Conservation (phyloP, 176 grass and related monocot species). For the Ampelocalamus luodianensis region DNA sequence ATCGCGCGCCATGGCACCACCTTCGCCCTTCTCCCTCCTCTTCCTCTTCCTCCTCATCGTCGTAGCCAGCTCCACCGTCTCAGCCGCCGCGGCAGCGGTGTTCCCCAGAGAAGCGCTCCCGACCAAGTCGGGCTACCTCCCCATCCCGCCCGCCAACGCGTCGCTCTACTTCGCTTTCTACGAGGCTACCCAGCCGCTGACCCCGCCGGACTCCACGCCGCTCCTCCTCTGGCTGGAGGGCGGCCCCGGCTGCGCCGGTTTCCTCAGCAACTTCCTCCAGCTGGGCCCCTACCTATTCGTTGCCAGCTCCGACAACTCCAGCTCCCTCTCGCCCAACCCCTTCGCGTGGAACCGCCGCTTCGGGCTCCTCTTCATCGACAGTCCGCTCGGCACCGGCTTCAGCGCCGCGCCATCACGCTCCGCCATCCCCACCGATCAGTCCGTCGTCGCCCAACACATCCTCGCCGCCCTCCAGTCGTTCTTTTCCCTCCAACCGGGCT, state of each 20-base stretch:
- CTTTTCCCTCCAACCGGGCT: not conserved
- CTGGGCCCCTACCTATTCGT: slow-evolving; percentile 54
- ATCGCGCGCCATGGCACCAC: not conserved
- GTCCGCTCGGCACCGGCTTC: slow-evolving; percentile 62
- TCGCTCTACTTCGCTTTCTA: slow-evolving; percentile 68
- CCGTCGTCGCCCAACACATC: slow-evolving; percentile 45
- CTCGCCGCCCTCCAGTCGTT: slow-evolving; percentile 45
- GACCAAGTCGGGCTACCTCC: slow-evolving; percentile 67
- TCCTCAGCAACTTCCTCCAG: slow-evolving; percentile 58
- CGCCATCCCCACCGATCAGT: slow-evolving; percentile 46
- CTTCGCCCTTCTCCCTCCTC: not conserved
- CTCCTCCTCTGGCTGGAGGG: too few species aligned
- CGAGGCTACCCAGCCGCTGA: slow-evolving; percentile 47
- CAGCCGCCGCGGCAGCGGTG: not conserved
- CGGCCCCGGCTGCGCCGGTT: slow-evolving; percentile 55
- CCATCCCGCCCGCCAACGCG: slow-evolving; percentile 1
- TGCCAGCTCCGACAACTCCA: not conserved
- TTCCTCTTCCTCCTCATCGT: not conserved
- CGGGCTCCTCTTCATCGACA: slow-evolving; percentile 69
- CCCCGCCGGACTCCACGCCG: slow-evolving; percentile 33
- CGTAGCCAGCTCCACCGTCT: not conserved
- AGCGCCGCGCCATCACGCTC: slow-evolving; percentile 28
- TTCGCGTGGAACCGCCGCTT: slow-evolving; percentile 58
- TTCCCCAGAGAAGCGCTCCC: slow-evolving; percentile 38
- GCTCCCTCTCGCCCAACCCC: slow-evolving; percentile 36